A percentile compares a stretch with the other conserved stretches of the same genome.
phyloP scores from a whole-genome alignment of 2,329 filamentous ascomycete species.

The Botrytis medusae region DNA sequence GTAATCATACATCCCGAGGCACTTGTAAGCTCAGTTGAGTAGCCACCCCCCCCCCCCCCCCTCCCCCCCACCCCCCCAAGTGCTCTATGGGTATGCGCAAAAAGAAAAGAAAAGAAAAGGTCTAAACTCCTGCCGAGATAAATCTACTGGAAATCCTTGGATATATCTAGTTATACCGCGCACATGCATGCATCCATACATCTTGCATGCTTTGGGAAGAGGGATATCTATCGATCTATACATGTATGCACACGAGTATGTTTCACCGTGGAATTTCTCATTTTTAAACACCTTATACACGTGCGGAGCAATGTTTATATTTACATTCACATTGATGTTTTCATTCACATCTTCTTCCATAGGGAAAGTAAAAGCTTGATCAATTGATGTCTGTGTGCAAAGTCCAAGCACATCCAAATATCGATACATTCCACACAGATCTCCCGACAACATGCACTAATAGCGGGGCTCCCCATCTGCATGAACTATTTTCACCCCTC shows the following conservation, averaged over 20 bases:
- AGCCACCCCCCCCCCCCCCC: too few relatives aligned
- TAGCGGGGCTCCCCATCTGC: constrained; percentile 3
- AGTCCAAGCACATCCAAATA: background rate
- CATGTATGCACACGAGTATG: too few relatives aligned
- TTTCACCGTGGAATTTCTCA: too few relatives aligned
- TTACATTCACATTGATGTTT: too few relatives aligned
- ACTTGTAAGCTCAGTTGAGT: too few relatives aligned
- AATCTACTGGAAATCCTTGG: background rate
- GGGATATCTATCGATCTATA: too few relatives aligned
- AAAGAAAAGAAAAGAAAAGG: background rate
- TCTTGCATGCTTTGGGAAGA: background rate
- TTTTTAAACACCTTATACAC: background rate
- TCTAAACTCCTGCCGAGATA: background rate
- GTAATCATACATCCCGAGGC: too few relatives aligned
- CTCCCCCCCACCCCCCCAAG: too few relatives aligned
- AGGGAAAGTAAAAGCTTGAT: background rate
- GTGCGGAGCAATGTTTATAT: background rate
- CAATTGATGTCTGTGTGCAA: background rate
- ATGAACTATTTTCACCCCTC: constrained; percentile 1
- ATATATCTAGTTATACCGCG: background rate
- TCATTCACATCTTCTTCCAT: background rate
- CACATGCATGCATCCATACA: too few relatives aligned
- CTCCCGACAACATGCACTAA: background rate
- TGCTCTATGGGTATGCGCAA: background rate
- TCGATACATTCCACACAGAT: constrained; percentile 1